Percentiles rank a stretch among this genome's conserved stretches.
These are phyloP conservation scores for Phytophthora hybrid DNA, from an alignment of 352 stramenopile species.

Conservation along the genomic window DNA sequence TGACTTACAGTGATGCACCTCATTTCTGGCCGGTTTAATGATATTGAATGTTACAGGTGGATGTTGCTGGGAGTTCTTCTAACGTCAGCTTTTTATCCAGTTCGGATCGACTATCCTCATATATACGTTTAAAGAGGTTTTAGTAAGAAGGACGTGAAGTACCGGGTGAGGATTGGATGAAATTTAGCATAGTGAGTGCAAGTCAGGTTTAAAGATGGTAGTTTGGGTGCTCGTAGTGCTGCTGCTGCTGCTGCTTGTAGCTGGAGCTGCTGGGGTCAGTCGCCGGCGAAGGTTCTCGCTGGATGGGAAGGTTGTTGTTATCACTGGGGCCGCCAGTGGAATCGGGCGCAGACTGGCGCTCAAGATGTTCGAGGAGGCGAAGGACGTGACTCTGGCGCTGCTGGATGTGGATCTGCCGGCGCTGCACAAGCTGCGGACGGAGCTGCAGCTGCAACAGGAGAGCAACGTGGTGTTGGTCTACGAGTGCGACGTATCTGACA, in stretches of 20 bases:
- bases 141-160: no score
- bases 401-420: constrained; percentile 66
- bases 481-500: constrained; percentile 71
- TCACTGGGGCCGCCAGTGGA: constrained; percentile 70
- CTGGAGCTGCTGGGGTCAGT: constrained; percentile 20
- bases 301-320: constrained; percentile 61
- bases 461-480: constrained; percentile 45
- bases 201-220: neutral
- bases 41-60: no score
- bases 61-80: no score
- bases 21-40: no score
- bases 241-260: constrained; percentile 1
- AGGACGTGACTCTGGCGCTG: constrained; percentile 57
- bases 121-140: no score
- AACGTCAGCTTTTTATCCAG: no score
- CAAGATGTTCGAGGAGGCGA: constrained; percentile 39
- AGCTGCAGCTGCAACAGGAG: constrained; percentile 17
- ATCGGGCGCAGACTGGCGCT: constrained; percentile 59
- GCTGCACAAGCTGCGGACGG: constrained; percentile 39
- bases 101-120: neutral
- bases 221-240: neutral
- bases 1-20: no score
- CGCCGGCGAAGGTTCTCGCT: constrained; percentile 44
- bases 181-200: neutral
- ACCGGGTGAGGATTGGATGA: neutral